Percentiles rank a stretch among this genome's conserved stretches.
These are phyloP conservation scores for Juglanconis sp. DNA, from an alignment of 2,329 filamentous ascomycete genomes.

Conservation along the genomic window DNA sequence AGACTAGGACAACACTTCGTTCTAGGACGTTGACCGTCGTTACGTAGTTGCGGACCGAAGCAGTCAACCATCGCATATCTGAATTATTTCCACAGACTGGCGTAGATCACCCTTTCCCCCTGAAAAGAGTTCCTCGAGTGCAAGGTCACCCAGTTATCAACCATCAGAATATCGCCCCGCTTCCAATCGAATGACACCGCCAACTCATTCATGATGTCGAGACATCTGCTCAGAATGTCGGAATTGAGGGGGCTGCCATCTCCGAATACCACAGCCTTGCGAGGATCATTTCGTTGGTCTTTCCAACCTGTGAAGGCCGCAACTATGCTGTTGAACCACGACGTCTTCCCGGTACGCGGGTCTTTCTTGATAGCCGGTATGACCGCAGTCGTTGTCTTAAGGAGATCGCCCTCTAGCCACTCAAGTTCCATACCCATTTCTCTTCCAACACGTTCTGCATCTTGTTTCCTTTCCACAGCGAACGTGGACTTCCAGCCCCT, in stretches of 20 bases:
- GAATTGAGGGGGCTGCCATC: conserved; percentile 14
- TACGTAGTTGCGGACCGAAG: too few species aligned
- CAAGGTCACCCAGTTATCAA: conserved; percentile 14
- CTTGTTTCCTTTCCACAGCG: conserved; percentile 1
- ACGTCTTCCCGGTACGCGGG: conserved; percentile 8
- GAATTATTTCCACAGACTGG: conserved; percentile 15
- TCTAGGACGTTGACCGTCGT: too few species aligned
- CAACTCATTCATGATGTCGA: conserved; percentile 15
- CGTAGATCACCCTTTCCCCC: conserved; percentile 15
- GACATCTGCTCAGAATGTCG: conserved; percentile 5
- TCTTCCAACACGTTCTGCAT: conserved; percentile 6
- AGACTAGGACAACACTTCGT: too few species aligned
- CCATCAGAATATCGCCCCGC: conserved; percentile 11
- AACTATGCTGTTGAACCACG: conserved; percentile 18
- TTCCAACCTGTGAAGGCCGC: conserved; percentile 17
- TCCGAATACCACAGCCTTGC: conserved; percentile 15
- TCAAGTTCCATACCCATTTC: conserved; percentile 14
- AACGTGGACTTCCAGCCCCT: conserved; percentile 18
- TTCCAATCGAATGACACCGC: conserved; percentile 14
- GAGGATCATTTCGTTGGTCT: conserved; percentile 13
- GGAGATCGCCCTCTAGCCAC: conserved; percentile 11
- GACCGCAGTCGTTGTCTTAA: conserved; percentile 15
- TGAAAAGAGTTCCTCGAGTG: conserved; percentile 16
- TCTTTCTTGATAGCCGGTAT: conserved; percentile 13
- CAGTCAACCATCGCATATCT: too few species aligned